Evolutionary conservation across 257 asterid species (phyloP).

Genomic region (Solanum pimpinellifolium): DNA sequence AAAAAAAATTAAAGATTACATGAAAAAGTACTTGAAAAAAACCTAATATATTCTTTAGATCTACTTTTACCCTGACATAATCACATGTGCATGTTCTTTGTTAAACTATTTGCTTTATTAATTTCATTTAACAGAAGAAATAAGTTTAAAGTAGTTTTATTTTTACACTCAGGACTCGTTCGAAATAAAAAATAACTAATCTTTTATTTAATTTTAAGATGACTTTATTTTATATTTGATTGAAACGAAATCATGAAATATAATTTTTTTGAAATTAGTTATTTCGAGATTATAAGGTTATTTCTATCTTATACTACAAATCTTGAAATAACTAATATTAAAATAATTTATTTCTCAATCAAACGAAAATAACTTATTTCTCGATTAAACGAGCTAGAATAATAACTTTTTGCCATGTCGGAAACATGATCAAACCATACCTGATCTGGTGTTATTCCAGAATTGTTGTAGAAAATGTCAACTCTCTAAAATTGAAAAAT

Average conservation of each 20-base stretch:
- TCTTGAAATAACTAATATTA: fast-evolving
- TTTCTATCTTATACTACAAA: fast-evolving
- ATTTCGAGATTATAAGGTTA: fast-evolving
- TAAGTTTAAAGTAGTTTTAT: not conserved
- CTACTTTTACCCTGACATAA: not conserved
- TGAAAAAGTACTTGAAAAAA: not conserved
- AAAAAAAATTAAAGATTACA: not conserved
- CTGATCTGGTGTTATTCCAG: constrained; percentile 74
- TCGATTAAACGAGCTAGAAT: not conserved
- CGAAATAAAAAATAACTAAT: too few species aligned
- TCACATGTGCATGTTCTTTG: not conserved
- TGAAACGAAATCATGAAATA: too few species aligned
- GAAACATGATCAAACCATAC: constrained; percentile 10
- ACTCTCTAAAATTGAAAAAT: constrained; percentile 46
- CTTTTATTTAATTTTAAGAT: too few species aligned
- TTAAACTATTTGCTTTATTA: not conserved
- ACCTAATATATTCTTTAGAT: not conserved
- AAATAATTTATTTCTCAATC: too few species aligned
- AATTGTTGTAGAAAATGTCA: constrained; percentile 47
- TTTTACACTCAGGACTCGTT: too few species aligned
- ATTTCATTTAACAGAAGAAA: not conserved
- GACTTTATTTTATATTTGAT: not conserved
- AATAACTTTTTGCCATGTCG: not conserved
- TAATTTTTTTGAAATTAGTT: too few species aligned
- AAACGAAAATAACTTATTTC: not conserved